Percentiles rank a stretch among this genome's conserved stretches.
Conservation (phyloP, 2,329 filamentous ascomycete species). For the Beauveria brongniartii region DNA sequence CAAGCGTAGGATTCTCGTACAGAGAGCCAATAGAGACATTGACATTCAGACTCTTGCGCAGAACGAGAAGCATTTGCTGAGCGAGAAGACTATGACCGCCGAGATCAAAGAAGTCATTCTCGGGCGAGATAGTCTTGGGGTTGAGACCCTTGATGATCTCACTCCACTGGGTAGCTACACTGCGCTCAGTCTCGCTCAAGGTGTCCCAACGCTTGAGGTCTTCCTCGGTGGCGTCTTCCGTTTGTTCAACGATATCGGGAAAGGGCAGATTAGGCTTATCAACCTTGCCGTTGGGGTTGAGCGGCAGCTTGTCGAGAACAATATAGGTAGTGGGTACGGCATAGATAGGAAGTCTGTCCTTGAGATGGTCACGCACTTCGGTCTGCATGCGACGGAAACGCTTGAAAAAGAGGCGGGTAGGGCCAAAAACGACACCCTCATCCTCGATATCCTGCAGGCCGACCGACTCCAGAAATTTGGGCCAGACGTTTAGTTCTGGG, state of each 20-base stretch:
- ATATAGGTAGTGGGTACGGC: slow-evolving; percentile 28
- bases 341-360: slow-evolving; percentile 42
- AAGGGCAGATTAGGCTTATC: slow-evolving; percentile 72
- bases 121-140: slow-evolving; percentile 40
- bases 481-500: slow-evolving; percentile 66
- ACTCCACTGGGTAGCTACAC: slow-evolving; percentile 52
- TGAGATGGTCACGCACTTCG: slow-evolving; percentile 57
- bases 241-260: slow-evolving; percentile 59
- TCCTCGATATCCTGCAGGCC: slow-evolving; percentile 48
- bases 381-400: slow-evolving; percentile 38
- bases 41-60: slow-evolving; percentile 22
- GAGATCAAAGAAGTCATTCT: slow-evolving; percentile 30
- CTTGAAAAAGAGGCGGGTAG: slow-evolving; percentile 33
- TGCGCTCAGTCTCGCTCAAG: slow-evolving; percentile 31
- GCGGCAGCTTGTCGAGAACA: slow-evolving; percentile 43
- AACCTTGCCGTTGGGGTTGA: slow-evolving; percentile 74
- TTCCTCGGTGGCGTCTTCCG: slow-evolving; percentile 27
- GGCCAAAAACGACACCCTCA: slow-evolving; percentile 38
- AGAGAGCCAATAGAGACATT: slow-evolving; percentile 25
- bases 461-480: slow-evolving; percentile 51
- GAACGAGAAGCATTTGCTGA: slow-evolving; percentile 62
- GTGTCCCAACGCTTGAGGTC: slow-evolving; percentile 45
- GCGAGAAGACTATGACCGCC: slow-evolving; percentile 48
- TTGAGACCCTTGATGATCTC: slow-evolving; percentile 58
- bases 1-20: slow-evolving; percentile 23